phyloP scores from a whole-genome alignment of 2,329 filamentous ascomycete genomes.

The Plenodomus biglobosus region DNA sequence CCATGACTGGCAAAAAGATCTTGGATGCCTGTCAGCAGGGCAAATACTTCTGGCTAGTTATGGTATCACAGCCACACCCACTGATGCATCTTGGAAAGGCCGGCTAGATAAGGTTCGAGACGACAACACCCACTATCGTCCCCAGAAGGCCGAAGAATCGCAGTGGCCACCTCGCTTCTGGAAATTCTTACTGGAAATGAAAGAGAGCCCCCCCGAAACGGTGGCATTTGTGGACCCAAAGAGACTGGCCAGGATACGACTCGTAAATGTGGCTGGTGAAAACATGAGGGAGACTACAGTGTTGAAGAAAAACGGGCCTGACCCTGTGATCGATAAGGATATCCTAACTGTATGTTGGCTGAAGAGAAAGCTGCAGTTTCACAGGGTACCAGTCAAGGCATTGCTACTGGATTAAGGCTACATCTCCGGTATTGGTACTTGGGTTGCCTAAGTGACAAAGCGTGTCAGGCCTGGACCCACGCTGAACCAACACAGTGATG shows the following conservation, averaged over 20 bases:
- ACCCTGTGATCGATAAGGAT: conserved; percentile 82
- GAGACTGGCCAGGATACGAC: conserved; percentile 74
- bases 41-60: conserved; percentile 94
- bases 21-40: conserved; percentile 78
- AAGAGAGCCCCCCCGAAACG: conserved; percentile 60
- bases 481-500: conserved; percentile 57
- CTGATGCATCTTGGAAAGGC: conserved; percentile 80
- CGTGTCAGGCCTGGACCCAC: background rate
- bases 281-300: conserved; percentile 76
- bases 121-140: conserved; percentile 78
- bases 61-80: conserved; percentile 75
- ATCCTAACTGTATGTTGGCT: conserved; percentile 77
- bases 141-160: conserved; percentile 57
- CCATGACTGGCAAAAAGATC: conserved; percentile 73
- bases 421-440: conserved; percentile 93
- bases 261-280: conserved; percentile 77
- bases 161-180: conserved; percentile 87
- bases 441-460: conserved; percentile 70
- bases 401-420: conserved; percentile 83
- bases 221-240: conserved; percentile 83
- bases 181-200: conserved; percentile 79
- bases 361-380: conserved; percentile 66
- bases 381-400: conserved; percentile 86
- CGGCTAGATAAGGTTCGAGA: conserved; percentile 89
- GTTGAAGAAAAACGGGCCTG: conserved; percentile 87